phyloP scores from a whole-genome alignment of 2,329 filamentous ascomycete genomes.

The Ascochyta rabiei region DNA sequence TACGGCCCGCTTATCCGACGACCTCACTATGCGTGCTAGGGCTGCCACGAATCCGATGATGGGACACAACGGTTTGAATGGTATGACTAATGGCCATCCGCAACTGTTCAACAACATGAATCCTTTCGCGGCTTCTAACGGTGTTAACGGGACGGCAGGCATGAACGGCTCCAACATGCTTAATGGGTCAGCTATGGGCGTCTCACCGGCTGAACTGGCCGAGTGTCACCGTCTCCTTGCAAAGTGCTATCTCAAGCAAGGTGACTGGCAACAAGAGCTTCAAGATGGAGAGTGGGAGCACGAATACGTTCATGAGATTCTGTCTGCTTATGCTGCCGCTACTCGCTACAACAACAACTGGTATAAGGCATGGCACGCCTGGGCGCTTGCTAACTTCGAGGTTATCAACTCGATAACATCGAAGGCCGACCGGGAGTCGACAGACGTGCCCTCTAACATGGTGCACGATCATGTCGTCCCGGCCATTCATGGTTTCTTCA shows the following conservation, averaged over 20 bases:
- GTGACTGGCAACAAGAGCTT: slow-evolving; percentile 90
- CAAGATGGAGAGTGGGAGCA: slow-evolving; percentile 90
- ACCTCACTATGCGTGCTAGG: slow-evolving; percentile 55
- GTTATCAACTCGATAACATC: slow-evolving; percentile 84
- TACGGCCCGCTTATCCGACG: slow-evolving; percentile 64
- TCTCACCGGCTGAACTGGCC: slow-evolving; percentile 49
- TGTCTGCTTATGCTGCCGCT: slow-evolving; percentile 88
- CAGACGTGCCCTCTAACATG: slow-evolving; percentile 67
- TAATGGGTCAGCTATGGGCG: slow-evolving; percentile 31
- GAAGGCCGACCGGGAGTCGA: slow-evolving; percentile 65
- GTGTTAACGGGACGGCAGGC: slow-evolving; percentile 57
- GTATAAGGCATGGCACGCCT: slow-evolving; percentile 99
- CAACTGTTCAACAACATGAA: slow-evolving; percentile 43
- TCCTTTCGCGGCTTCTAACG: slow-evolving; percentile 52
- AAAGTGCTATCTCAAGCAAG: slow-evolving; percentile 94
- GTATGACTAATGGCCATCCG: slow-evolving; percentile 50
- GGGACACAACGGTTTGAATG: slow-evolving; percentile 46
- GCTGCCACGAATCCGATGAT: slow-evolving; percentile 47
- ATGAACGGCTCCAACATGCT: slow-evolving; percentile 44
- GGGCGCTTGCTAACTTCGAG: slow-evolving; percentile 98
- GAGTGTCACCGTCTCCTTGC: slow-evolving; percentile 76
- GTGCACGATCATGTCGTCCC: slow-evolving; percentile 90
- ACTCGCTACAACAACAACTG: slow-evolving; percentile 93
- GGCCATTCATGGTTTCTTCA: slow-evolving; percentile 94
- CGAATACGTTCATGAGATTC: slow-evolving; percentile 83